phyloP scores from a whole-genome alignment of 768 basidiomycete genomes.

The Gloeostereum incarnatum region DNA sequence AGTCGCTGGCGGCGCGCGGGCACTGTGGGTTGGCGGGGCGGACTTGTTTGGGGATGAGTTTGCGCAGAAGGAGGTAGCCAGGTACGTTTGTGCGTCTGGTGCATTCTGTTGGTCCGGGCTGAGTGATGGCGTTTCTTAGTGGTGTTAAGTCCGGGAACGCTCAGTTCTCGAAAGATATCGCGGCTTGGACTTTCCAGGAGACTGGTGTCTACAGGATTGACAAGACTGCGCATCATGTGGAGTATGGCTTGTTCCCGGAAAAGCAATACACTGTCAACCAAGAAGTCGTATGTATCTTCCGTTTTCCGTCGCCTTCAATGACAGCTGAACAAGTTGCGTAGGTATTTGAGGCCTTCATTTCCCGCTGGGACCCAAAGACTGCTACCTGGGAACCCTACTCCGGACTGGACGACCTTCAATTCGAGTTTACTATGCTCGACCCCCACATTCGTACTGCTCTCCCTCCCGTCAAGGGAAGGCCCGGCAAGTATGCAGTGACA shows the following conservation, averaged over 20 bases:
- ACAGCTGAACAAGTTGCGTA: conserved; percentile 19
- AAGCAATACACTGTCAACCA: conserved; percentile 85
- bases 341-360: conserved; percentile 71
- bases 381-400: conserved; percentile 66
- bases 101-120: neutral
- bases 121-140: conserved; percentile 18
- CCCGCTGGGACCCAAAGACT: conserved; percentile 48
- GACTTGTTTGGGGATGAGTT: conserved; percentile 75
- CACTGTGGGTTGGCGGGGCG: conserved; percentile 74
- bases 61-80: conserved; percentile 50
- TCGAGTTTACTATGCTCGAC: conserved; percentile 98
- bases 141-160: conserved; percentile 65
- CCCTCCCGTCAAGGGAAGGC: conserved; percentile 38
- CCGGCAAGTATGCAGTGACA: conserved; percentile 68
- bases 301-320: neutral
- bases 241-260: conserved; percentile 49
- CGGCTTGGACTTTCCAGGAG: conserved; percentile 90
- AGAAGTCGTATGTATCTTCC: conserved; percentile 46
- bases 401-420: conserved; percentile 69
- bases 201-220: conserved; percentile 73
- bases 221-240: conserved; percentile 59
- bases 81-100: conserved; percentile 28
- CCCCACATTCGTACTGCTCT: conserved; percentile 87
- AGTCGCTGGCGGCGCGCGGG: conserved; percentile 63
- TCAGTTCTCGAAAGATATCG: conserved; percentile 64